phyloP scores from a whole-genome alignment of 371 early-diverging fungal genomes.

The Capillidium heterosporum region DNA sequence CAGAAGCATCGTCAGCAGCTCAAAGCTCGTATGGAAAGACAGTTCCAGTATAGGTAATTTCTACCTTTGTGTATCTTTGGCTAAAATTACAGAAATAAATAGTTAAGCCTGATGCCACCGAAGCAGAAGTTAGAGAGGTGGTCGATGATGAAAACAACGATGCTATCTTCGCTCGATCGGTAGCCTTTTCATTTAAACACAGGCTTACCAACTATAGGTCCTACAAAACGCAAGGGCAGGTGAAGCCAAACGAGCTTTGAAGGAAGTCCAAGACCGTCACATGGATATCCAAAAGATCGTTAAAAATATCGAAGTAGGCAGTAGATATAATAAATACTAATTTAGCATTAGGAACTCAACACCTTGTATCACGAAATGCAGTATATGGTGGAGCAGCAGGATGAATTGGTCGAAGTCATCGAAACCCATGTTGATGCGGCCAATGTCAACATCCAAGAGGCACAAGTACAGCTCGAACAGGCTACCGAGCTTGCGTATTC shows the following conservation, averaged over 20 bases:
- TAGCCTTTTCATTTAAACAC: constrained; percentile 10
- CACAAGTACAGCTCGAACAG: constrained; percentile 38
- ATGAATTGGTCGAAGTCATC: constrained; percentile 46
- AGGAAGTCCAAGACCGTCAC: constrained; percentile 73
- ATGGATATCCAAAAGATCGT: constrained; percentile 73
- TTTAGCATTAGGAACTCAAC: constrained; percentile 46
- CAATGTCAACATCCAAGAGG: constrained; percentile 41
- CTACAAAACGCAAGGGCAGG: constrained; percentile 53
- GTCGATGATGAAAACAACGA: constrained; percentile 50
- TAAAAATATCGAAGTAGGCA: constrained; percentile 9
- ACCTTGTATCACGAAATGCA: constrained; percentile 82
- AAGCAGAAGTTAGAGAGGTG: constrained; percentile 61
- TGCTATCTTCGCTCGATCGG: constrained; percentile 71
- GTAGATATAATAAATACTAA: too few species aligned
- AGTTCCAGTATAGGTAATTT: constrained; percentile 58
- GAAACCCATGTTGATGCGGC: constrained; percentile 43
- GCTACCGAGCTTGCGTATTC: constrained; percentile 52
- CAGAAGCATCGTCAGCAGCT: constrained; percentile 62
- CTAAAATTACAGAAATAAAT: background rate
- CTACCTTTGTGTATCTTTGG: background rate
- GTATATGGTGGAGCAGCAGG: constrained; percentile 65
- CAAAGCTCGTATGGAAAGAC: constrained; percentile 66
- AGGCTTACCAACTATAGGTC: constrained; percentile 19
- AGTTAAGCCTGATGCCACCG: constrained; percentile 71
- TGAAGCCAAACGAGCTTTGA: constrained; percentile 59